phyloP scores from a whole-genome alignment of 73 alveolate species.

The Blepharisma stoltei region DNA sequence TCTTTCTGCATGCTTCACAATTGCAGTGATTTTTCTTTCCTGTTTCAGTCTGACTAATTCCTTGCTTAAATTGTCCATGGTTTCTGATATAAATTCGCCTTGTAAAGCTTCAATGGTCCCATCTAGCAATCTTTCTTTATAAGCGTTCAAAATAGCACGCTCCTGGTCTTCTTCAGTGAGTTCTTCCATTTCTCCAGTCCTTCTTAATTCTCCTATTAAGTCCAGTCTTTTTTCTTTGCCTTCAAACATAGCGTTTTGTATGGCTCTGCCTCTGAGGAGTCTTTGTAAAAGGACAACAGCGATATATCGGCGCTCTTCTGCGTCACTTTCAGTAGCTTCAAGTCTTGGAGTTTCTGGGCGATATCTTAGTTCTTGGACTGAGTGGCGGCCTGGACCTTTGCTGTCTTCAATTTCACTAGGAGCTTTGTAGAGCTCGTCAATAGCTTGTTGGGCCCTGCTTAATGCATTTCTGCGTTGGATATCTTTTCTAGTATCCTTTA shows the following conservation, averaged over 20 bases:
- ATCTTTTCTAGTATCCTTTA: constrained; percentile 38
- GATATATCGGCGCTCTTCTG: constrained; percentile 62
- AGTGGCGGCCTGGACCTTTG: constrained; percentile 46
- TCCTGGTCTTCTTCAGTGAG: constrained; percentile 91
- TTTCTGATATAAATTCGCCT: constrained; percentile 92
- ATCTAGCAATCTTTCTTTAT: constrained; percentile 92
- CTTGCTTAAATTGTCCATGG: constrained; percentile 89
- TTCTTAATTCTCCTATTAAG: constrained; percentile 89
- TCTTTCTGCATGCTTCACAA: constrained; percentile 95
- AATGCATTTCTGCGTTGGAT: constrained; percentile 44
- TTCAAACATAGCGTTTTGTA: constrained; percentile 95
- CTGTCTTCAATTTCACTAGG: constrained; percentile 37
- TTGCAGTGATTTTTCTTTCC: constrained; percentile 93
- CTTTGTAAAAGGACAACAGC: constrained; percentile 89
- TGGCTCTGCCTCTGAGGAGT: constrained; percentile 95
- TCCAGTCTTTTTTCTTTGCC: constrained; percentile 97
- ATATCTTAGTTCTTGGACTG: constrained; percentile 35
- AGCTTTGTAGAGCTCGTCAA: constrained; percentile 36
- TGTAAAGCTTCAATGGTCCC: constrained; percentile 95
- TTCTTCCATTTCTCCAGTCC: constrained; percentile 93
- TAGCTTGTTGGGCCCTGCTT: constrained; percentile 44
- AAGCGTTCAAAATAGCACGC: constrained; percentile 79
- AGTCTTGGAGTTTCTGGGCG: constrained; percentile 55
- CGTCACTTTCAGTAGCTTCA: constrained; percentile 42
- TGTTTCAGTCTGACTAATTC: constrained; percentile 94